Conservation (phyloP, 2,329 filamentous ascomycete species). For the Colletotrichum sp. region DNA sequence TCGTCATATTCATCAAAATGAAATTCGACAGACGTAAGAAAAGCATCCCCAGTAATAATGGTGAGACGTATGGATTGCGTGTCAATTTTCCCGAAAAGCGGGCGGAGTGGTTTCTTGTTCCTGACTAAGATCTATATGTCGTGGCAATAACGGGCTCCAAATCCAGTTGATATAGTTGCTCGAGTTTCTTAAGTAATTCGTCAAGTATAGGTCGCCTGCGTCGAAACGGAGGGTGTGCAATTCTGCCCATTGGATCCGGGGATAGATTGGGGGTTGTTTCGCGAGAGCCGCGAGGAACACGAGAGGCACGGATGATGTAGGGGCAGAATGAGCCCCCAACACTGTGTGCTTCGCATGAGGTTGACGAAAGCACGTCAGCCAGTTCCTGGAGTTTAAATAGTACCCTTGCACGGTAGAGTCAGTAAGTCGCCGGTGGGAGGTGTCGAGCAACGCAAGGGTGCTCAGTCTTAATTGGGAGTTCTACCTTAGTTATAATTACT, state of each 20-base stretch:
- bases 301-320: not conserved
- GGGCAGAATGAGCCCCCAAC: not conserved
- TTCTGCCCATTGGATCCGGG: not conserved
- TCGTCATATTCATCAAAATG: not conserved
- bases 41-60: not conserved
- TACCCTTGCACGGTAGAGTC: not conserved
- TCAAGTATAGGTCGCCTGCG: not conserved
- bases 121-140: not conserved
- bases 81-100: not conserved
- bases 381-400: not conserved
- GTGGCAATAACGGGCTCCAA: not conserved
- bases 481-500: not conserved
- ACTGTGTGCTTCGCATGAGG: not conserved
- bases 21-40: not conserved
- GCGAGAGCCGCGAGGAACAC: not conserved
- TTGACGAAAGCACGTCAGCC: not conserved
- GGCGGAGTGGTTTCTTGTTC: not conserved
- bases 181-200: not conserved
- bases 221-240: not conserved
- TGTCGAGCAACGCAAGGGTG: not conserved
- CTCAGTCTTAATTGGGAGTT: not conserved
- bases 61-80: not conserved
- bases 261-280: not conserved
- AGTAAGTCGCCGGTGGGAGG: not conserved
- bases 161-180: not conserved